Base-by-base conservation (phyloP, 805 yeast genomes). In the Candida sakaeoensis region DNA sequence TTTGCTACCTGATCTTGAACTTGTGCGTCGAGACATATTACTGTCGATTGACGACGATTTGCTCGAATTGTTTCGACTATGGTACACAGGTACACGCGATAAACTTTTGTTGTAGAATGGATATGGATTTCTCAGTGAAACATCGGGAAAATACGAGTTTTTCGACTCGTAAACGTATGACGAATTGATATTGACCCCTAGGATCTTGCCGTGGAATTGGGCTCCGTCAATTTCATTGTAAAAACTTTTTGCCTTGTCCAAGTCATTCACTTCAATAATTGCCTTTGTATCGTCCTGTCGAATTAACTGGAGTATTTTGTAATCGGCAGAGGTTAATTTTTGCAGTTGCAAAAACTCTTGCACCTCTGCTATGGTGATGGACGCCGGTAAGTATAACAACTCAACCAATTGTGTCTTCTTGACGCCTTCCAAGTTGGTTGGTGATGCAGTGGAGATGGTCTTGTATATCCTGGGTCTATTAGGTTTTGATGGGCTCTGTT, bases 281-380 rank as follows among this genome's bases (percentile, higher is more conserved):
- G 29, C 40, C 16, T 16, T 28, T 5, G 24, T 9, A n/a, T 28
- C 33, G 16, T 29, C 24, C 22, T 36, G 26, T 22, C 19, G 23
- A 7, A 29, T 29, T 8, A 36, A 12, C 23, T 27, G 40, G 2
- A 36, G 23, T 13, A 29, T 21, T 22, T 36, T 36, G n/a, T 36
- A 29, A n/a, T 21, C 22, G 13, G 22, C 17, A 4, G 22, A 5
- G 14, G 28, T 13, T 15, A 29, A 21, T 21, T 29, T 21, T 8
- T 27, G 29, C 22, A 16, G 17, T n/a, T 21, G 22, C 8, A 36
- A 23, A 15, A 36, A 36, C 15, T 29, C 22, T 15, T 29, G 10
- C 17, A 29, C 9, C 2, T 36, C 34, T 4, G 8, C 8, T 29
- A 14, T 4, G 5, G 40, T 36, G 5, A 27, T 36, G 8, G 33